Conservation (phyloP, 208 protist species). For the Acanthamoeba sp. region DNA sequence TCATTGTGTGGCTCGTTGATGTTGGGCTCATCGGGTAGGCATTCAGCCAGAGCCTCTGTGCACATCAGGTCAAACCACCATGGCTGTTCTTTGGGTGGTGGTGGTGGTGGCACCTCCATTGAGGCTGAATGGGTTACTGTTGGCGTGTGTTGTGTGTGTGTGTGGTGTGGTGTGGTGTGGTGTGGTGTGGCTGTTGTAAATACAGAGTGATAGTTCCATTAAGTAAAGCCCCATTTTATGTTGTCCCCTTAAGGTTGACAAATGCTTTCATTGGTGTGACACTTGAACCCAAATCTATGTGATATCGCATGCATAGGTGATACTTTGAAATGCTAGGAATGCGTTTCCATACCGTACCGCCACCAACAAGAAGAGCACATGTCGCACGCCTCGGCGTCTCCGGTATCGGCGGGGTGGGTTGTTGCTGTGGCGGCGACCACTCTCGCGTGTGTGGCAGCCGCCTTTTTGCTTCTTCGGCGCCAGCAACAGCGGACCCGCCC, state of each 20-base stretch:
- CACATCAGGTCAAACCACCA: neutral
- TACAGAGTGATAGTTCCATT: neutral
- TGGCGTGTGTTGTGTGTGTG: neutral
- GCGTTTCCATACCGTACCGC: neutral
- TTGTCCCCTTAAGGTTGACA: neutral
- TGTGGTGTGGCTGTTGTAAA: neutral
- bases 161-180: neutral
- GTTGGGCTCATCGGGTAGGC: neutral
- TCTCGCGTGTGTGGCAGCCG: neutral
- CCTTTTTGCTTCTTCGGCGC: neutral
- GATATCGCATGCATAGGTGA: neutral
- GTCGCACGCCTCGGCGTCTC: too few relatives aligned
- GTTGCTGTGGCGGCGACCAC: neutral
- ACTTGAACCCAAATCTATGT: neutral
- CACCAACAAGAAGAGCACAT: too few relatives aligned
- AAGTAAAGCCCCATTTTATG: neutral
- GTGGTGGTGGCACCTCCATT: neutral
- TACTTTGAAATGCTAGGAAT: neutral
- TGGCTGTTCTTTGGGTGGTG: neutral
- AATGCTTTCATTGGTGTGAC: neutral
- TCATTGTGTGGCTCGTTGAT: neutral
- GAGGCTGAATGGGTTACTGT: neutral
- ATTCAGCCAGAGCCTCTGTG: neutral
- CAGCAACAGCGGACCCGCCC: neutral
- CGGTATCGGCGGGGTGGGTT: neutral